phyloP scores from a whole-genome alignment of 108 stramenopile species.

The Aurantiochytrium sp. region DNA sequence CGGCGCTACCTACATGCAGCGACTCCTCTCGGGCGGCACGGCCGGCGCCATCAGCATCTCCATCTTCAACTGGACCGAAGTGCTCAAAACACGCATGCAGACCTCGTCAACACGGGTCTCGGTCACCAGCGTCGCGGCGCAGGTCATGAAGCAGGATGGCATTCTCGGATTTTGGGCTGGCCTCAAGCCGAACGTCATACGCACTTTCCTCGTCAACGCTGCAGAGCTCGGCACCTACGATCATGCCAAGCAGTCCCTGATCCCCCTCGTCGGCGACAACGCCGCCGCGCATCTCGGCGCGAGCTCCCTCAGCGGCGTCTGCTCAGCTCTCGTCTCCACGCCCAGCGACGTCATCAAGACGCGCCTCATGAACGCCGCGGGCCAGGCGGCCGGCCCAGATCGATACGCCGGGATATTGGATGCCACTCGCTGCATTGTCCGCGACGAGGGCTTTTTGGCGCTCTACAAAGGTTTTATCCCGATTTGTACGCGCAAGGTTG shows the following conservation, averaged over 20 bases:
- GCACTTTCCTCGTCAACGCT: conserved; percentile 33
- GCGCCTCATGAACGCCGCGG: conserved; percentile 24
- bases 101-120: background rate
- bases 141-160: background rate
- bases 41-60: conserved; percentile 25
- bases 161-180: conserved; percentile 30
- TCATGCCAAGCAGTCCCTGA: conserved; percentile 8
- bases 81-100: conserved; percentile 31
- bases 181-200: conserved; percentile 22
- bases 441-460: conserved; percentile 24
- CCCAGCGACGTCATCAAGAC: conserved; percentile 33
- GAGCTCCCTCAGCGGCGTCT: background rate
- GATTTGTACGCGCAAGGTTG: conserved; percentile 22
- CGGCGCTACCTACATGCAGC: background rate
- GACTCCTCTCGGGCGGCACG: conserved; percentile 22
- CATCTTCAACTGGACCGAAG: conserved; percentile 29
- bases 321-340: background rate
- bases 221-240: conserved; percentile 35
- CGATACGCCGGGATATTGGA: background rate
- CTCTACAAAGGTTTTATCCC: conserved; percentile 35
- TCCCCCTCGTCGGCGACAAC: background rate
- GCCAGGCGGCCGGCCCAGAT: background rate
- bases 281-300: conserved; percentile 18
- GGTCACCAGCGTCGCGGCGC: background rate
- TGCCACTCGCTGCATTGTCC: background rate